Base-by-base conservation (phyloP, 805 yeast species). In the Barnettozyma californica region DNA sequence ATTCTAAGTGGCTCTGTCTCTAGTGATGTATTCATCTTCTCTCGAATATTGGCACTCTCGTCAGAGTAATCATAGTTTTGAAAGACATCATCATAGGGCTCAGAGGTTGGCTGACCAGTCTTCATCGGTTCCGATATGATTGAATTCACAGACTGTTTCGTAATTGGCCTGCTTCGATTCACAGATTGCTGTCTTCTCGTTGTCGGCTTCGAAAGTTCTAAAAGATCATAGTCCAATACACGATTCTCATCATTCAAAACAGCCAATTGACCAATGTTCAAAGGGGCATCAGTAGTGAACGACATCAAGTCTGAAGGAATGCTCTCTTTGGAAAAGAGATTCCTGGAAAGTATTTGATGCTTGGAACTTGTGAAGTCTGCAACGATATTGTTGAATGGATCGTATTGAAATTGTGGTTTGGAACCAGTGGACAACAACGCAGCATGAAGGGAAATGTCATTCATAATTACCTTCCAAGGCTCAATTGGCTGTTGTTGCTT, bases 401-500 rank as follows among this genome's bases (percentile, higher is more conserved):
- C 50, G 18, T 50, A 42, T 18, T 44, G 50, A 3, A 33, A 31
- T 21, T 46, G 46, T 5, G 58, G 53, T 16, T 47, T 51, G 0
- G 53, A 47, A 1, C 73, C 73, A 23, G 65, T 67, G 2, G 72
- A 70, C 19, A 65, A 52, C 37, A 66, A 44, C 1, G 75, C 75
- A 4, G 75, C 75, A 39, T 64, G 65, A 40, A 69, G 54, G 1
- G 74, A 68, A 0, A 66, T 58, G 26, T 66, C 70, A 54, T 69
- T 68, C 57, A 69, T 57, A 9, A 68, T 58, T 4, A 62, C 59
- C 40, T 54, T 62, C 65, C 69, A 66, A 1, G 65, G 59, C 38
- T 56, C 59, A 9, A 18, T 45, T 23, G 40, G 42, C 8, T 43
- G 43, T 3, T 26, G 43, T 18, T 36, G 14, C 35, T 31, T 48